A percentile compares a stretch with the other conserved stretches of the same genome.
Evolutionary conservation across 805 yeast genomes (phyloP).

Genomic region (Lipomyces sp.): DNA sequence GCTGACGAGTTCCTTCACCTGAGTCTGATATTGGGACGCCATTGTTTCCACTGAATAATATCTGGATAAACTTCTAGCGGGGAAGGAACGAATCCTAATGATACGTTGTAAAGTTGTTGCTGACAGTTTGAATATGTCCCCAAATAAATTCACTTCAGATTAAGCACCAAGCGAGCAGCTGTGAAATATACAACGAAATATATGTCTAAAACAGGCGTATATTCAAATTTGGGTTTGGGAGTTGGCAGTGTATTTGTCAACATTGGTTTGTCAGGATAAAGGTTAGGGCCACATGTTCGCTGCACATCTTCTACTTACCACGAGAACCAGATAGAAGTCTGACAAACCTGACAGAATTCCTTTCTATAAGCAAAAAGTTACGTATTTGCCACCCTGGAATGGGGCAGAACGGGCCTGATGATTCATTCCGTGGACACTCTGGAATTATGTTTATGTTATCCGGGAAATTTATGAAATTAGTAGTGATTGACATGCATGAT

Average conservation of each 20-base stretch:
- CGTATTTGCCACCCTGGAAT: neutral
- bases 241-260: too few species aligned
- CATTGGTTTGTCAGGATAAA: too few species aligned
- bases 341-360: too few species aligned
- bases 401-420: too few species aligned
- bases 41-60: constrained; percentile 19
- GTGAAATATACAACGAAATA: neutral
- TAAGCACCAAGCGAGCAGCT: neutral
- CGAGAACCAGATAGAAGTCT: too few species aligned
- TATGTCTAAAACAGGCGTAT: neutral
- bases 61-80: constrained; percentile 10
- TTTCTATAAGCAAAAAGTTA: neutral
- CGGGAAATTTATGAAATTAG: too few species aligned
- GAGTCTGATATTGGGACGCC: constrained; percentile 29
- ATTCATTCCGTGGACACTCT: too few species aligned
- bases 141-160: neutral
- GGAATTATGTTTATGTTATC: too few species aligned
- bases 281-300: too few species aligned
- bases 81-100: constrained; percentile 8
- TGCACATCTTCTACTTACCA: too few species aligned
- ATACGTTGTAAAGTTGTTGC: neutral
- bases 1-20: constrained; percentile 63
- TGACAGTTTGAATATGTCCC: constrained; percentile 9
- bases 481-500: too few species aligned
- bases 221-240: too few species aligned